These are phyloP conservation scores for Sporothrix phasma DNA, from an alignment of 2,329 filamentous ascomycete genomes.

Conservation along the genomic window DNA sequence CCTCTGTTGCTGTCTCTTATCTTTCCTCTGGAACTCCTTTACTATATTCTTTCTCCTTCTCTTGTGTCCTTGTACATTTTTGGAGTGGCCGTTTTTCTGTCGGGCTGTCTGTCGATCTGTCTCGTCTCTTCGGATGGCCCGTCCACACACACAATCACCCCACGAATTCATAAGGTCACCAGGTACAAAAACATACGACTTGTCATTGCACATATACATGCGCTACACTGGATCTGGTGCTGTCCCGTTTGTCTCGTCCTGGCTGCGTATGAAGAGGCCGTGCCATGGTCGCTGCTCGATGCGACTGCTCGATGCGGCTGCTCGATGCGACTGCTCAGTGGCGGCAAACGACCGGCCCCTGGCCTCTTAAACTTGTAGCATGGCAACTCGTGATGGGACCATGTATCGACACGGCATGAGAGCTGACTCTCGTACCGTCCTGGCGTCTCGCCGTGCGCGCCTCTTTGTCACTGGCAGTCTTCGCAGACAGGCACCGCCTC, in stretches of 20 bases:
- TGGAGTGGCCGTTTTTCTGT: background rate
- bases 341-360: too few species aligned
- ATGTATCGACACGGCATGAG: background rate
- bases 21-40: background rate
- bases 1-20: background rate
- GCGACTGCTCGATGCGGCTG: too few species aligned
- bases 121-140: background rate
- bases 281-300: too few species aligned
- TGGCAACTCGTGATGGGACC: background rate
- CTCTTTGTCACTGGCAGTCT: slow-evolving; percentile 27
- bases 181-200: slow-evolving; percentile 12
- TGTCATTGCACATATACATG: slow-evolving; percentile 1
- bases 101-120: background rate
- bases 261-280: too few species aligned
- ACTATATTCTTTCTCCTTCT: background rate
- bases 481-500: slow-evolving; percentile 24
- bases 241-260: too few species aligned
- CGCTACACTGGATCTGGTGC: too few species aligned
- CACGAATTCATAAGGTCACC: slow-evolving; percentile 13
- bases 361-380: too few species aligned
- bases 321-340: too few species aligned
- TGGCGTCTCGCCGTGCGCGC: background rate
- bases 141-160: background rate
- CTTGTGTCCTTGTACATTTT: background rate
- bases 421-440: background rate